Base-by-base conservation (phyloP, 2,329 filamentous ascomycete genomes). In the Diaporthe destruens region DNA sequence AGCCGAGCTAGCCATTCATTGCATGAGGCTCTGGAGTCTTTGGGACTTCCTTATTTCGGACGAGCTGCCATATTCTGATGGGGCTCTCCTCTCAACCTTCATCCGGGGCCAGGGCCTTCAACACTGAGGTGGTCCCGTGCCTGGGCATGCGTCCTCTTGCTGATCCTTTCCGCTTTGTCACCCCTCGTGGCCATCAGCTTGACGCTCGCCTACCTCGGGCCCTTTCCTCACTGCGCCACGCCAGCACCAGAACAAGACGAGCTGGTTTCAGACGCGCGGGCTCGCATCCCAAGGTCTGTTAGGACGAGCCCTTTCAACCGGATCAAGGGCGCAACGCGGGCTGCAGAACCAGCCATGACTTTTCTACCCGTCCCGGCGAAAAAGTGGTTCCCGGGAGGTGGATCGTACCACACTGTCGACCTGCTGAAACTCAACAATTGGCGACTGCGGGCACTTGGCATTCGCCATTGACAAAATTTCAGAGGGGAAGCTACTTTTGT, bases 321-420 rank as follows among this genome's bases (percentile, higher is more conserved):
- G 25, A 6, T 51, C 61, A 25, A 65, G 61, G 59, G 20, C 23
- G 32, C 44, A 36, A 36, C 61, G 44, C 44, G 61, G 61, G 61
- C 61, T 65, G 44, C 44, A 65, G 44, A 65, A 51, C 29, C 61
- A 65, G 61, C 61, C 44, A 44, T 39, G 29, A 32, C 25, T 34
- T 65, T 51, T 6, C 32, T 49, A 20, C 25, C 61, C 61, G 18
- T 23, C 23, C 47, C 42, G 53, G 47, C 42, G 44, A 25, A 61
- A 70, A 70, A 61, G 67, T 61, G 67, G 67, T 70, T 44, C 67
- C 67, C 29, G 61, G 34, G 42, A 47, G 47, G 29, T 32, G 42
- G 67, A 59, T 49, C 51, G 42, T 51, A 56, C 55, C 55, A 42
- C 23, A 25, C 20, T 59, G 20, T 61, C 55, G 55, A 70, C 20